Evolutionary conservation across 345 rosid species (phyloP).

Genomic region (Pugionium cornutum): DNA sequence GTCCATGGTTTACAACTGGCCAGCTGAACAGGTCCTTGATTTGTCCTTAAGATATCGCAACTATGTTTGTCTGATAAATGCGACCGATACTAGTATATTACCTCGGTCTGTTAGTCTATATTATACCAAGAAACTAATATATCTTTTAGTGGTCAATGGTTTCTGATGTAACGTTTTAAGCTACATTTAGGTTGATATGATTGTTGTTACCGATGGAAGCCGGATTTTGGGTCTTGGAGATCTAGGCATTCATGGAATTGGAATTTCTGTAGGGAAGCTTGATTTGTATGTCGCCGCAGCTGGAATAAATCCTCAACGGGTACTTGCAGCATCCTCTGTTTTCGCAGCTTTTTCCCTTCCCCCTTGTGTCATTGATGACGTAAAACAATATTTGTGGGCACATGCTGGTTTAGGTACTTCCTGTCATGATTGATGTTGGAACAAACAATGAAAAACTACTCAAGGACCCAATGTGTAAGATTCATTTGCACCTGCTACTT

Average conservation of each 20-base stretch:
- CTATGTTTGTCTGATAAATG: slow-evolving; percentile 21
- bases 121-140: neutral
- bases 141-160: neutral
- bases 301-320: slow-evolving; percentile 99
- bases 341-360: too few species aligned
- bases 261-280: slow-evolving; percentile 91
- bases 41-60: slow-evolving; percentile 25
- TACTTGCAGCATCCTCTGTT: slow-evolving; percentile 39
- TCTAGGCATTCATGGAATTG: slow-evolving; percentile 97
- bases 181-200: slow-evolving; percentile 88
- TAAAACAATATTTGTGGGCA: slow-evolving; percentile 20
- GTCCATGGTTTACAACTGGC: slow-evolving; percentile 99
- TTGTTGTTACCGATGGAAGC: slow-evolving; percentile 99
- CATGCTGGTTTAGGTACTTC: slow-evolving; percentile 70
- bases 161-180: neutral
- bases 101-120: too few species aligned
- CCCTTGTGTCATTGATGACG: slow-evolving; percentile 8
- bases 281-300: slow-evolving; percentile 98
- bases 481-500: slow-evolving; percentile 26
- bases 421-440: slow-evolving; percentile 99
- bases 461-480: slow-evolving; percentile 80
- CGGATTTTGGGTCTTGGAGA: slow-evolving; percentile 98
- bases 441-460: slow-evolving; percentile 94
- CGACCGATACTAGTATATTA: neutral
- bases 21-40: slow-evolving; percentile 82